Percentiles rank a stretch among this genome's conserved stretches.
Evolutionary conservation across 2,329 filamentous ascomycete genomes (phyloP).

Genomic region (Botrytis paeoniae): DNA sequence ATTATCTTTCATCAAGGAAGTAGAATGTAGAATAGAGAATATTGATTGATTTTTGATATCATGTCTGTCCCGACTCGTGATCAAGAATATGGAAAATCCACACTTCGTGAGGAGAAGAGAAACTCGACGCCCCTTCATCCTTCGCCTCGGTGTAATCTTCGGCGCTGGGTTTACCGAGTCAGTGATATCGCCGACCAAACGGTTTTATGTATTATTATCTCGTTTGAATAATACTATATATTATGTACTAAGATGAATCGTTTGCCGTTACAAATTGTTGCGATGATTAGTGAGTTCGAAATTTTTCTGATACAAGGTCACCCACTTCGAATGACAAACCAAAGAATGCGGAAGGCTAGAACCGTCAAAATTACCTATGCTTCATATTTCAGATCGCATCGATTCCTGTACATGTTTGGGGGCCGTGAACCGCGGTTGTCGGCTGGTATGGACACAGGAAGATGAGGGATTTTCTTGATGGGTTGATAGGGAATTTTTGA

Average conservation of each 20-base stretch:
- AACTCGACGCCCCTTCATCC: background rate
- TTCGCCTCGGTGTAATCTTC: conserved; percentile 10
- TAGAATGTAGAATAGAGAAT: background rate
- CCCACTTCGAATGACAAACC: background rate
- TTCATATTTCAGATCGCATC: background rate
- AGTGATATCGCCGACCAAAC: conserved; percentile 14
- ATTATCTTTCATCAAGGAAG: background rate
- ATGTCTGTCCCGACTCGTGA: background rate
- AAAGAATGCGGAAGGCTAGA: background rate
- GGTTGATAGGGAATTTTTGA: background rate
- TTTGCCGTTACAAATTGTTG: background rate
- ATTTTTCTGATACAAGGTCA: background rate
- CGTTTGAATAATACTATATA: background rate
- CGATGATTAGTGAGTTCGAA: background rate
- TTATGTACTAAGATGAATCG: background rate
- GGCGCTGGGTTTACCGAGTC: background rate
- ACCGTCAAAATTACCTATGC: background rate
- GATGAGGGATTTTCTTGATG: background rate
- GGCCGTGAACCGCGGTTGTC: background rate
- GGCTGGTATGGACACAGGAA: background rate
- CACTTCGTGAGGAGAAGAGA: background rate
- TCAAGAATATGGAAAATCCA: background rate
- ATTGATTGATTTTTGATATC: background rate
- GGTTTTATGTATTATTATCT: background rate
- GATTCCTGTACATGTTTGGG: background rate